Conservation (phyloP, 805 yeast genomes). For the Teunomyces kruisii region DNA sequence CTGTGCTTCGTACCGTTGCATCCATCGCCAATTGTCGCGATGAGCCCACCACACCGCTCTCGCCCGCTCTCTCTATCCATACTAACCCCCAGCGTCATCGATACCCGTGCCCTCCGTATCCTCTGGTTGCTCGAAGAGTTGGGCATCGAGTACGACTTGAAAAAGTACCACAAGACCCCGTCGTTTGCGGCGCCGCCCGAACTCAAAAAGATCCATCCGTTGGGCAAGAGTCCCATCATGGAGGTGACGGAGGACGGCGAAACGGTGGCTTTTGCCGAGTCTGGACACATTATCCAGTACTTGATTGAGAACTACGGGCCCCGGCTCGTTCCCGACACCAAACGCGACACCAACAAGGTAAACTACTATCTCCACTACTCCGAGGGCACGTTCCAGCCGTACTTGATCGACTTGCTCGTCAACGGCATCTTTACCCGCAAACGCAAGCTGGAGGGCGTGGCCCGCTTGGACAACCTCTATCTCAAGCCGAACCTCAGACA, state of each 20-base stretch:
- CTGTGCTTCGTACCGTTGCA: no score
- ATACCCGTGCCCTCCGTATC: slow-evolving; percentile 37
- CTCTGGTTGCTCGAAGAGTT: slow-evolving; percentile 40
- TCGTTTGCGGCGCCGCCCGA: slow-evolving; percentile 32
- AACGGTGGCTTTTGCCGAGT: slow-evolving; percentile 44
- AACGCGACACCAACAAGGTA: slow-evolving; percentile 37
- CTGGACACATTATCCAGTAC: slow-evolving; percentile 58
- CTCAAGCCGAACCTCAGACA: slow-evolving; percentile 22
- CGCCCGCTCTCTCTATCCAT: no score
- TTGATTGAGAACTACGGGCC: slow-evolving; percentile 51
- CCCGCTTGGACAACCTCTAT: slow-evolving; percentile 21
- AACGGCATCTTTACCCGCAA: slow-evolving; percentile 30
- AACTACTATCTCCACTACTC: slow-evolving; percentile 25
- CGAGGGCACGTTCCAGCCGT: slow-evolving; percentile 27
- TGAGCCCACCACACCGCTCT: no score
- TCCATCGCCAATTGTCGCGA: no score
- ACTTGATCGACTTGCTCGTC: slow-evolving; percentile 23
- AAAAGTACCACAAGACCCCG: slow-evolving; percentile 24
- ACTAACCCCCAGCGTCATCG: slow-evolving; percentile 23
- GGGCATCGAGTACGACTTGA: slow-evolving; percentile 32
- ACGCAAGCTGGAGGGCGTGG: slow-evolving; percentile 28
- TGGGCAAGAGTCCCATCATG: slow-evolving; percentile 37
- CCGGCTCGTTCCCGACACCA: slow-evolving; percentile 27
- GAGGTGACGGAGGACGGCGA: slow-evolving; percentile 24
- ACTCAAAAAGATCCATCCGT: slow-evolving; percentile 31